Conservation (phyloP, 23 red algal genomes). For the Gracilaria caudata region DNA sequence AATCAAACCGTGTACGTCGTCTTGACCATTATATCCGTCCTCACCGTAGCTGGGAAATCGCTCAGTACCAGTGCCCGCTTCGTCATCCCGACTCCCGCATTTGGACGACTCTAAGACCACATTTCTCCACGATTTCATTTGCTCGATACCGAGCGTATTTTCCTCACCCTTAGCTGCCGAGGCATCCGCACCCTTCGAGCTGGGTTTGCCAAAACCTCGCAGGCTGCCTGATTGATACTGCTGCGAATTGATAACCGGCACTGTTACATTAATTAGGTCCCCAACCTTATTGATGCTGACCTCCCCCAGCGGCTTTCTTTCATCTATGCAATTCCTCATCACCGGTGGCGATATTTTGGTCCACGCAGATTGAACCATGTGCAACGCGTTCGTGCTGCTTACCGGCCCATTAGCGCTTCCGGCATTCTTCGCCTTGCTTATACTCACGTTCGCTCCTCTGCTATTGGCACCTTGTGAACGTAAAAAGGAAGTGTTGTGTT, state of each 20-base stretch:
- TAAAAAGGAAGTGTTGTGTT: not conserved
- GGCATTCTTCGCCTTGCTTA: not conserved
- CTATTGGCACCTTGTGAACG: not conserved
- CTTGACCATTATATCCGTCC: not conserved
- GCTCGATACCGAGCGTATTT: not conserved
- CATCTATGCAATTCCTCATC: not conserved
- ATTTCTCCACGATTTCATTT: conserved; percentile 18
- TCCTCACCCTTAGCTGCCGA: not conserved
- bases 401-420: not conserved
- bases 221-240: not conserved
- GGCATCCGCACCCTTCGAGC: not conserved
- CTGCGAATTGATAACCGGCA: not conserved
- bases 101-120: not conserved
- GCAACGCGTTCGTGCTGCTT: not conserved
- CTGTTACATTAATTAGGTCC: conserved; percentile 18
- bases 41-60: not conserved
- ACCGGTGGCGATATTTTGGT: not conserved
- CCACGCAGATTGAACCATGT: not conserved
- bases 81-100: not conserved
- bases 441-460: not conserved
- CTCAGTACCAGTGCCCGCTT: not conserved
- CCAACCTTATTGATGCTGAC: conserved; percentile 23
- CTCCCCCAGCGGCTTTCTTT: not conserved
- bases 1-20: not conserved
- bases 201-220: not conserved